These are phyloP conservation scores for Syncephalis plumigaleata DNA, from an alignment of 371 early-diverging fungal species.

Conservation along the genomic window DNA sequence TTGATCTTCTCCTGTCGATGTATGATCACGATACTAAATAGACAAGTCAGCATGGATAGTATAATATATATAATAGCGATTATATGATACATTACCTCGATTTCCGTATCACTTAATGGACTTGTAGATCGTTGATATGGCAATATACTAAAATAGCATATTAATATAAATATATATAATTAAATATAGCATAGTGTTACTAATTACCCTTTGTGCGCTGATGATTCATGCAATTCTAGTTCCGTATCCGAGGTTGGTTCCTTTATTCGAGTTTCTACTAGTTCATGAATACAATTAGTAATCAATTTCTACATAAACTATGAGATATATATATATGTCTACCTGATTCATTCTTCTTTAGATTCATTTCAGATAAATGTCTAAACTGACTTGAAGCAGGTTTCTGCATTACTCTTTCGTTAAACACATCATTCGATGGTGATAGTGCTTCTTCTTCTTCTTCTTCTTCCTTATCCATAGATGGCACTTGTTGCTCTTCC, in stretches of 20 bases:
- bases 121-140: conserved; percentile 6
- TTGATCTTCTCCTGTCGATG: background rate
- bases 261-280: background rate
- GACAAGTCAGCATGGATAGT: no score
- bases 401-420: no score
- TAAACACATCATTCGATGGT: no score
- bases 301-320: no score
- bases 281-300: conserved; percentile 4
- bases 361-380: no score
- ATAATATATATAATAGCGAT: no score
- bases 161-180: background rate
- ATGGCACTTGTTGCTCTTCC: no score
- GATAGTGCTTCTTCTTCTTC: no score
- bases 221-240: background rate
- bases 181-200: conserved; percentile 1
- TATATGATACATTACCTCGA: conserved; percentile 10
- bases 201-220: background rate
- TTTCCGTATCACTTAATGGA: conserved; percentile 21
- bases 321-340: no score
- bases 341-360: no score
- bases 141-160: conserved; percentile 7
- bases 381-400: no score
- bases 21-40: background rate
- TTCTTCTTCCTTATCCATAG: no score
- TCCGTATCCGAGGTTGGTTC: background rate